Conservation (phyloP, 306 rosid species). For the Acacia crassicarpa region DNA sequence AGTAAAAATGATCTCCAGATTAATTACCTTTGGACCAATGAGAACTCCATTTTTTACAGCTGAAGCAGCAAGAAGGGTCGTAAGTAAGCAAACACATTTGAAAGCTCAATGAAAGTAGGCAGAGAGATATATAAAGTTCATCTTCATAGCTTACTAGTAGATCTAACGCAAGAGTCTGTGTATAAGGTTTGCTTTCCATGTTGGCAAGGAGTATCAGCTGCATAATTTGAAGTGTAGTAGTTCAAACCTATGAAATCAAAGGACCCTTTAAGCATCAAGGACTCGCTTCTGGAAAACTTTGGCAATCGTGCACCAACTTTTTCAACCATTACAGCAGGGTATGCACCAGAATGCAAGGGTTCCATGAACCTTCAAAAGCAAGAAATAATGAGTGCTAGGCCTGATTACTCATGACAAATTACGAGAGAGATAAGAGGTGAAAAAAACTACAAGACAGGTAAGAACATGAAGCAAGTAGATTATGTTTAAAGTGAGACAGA, state of each 20-base stretch:
- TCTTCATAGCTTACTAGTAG: constrained; percentile 36
- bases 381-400: constrained; percentile 20
- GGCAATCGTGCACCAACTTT: constrained; percentile 51
- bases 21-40: constrained; percentile 61
- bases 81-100: neutral
- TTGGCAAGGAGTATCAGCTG: constrained; percentile 32
- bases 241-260: constrained; percentile 66
- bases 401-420: neutral
- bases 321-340: constrained; percentile 52
- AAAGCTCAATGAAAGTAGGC: neutral
- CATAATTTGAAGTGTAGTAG: constrained; percentile 56
- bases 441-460: neutral
- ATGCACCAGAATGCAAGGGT: constrained; percentile 54
- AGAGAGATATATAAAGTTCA: constrained; percentile 26
- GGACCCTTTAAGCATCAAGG: constrained; percentile 48
- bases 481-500: constrained; percentile 5
- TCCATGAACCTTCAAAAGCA: constrained; percentile 55
- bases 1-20: constrained; percentile 19
- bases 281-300: constrained; percentile 44
- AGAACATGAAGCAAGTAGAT: neutral
- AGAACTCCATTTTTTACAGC: constrained; percentile 38
- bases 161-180: constrained; percentile 38
- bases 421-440: neutral
- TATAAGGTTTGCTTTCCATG: constrained; percentile 15
- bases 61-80: constrained; percentile 28